phyloP scores from a whole-genome alignment of 192 early-diverging fungal species.

The Pilaira anomala region DNA sequence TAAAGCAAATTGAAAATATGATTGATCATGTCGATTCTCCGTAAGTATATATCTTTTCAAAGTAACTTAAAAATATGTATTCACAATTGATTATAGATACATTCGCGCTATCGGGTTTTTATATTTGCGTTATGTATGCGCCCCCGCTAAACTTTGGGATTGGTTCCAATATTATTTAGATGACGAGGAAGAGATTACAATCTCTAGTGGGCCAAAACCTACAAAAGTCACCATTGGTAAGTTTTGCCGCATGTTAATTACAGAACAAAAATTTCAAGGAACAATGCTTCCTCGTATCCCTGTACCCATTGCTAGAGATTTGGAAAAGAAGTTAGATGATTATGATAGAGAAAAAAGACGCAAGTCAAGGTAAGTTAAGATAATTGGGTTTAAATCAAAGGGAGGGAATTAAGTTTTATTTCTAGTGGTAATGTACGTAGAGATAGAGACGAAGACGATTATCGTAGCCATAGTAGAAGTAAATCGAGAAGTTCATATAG shows the following conservation, averaged over 20 bases:
- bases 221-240: constrained; percentile 66
- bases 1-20: constrained; percentile 74
- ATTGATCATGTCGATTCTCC: constrained; percentile 75
- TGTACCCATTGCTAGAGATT: constrained; percentile 71
- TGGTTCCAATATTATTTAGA: constrained; percentile 78
- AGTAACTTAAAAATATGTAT: not conserved
- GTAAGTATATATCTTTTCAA: too few species aligned
- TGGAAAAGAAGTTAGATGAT: constrained; percentile 62
- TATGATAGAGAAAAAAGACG: constrained; percentile 33
- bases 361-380: constrained; percentile 6
- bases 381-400: too few species aligned
- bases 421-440: not conserved
- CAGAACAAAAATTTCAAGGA: constrained; percentile 73
- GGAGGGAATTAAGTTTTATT: too few species aligned
- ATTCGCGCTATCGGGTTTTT: constrained; percentile 77
- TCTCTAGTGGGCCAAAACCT: constrained; percentile 57
- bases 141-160: constrained; percentile 71
- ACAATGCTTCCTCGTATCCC: constrained; percentile 84
- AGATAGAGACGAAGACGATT: not conserved
- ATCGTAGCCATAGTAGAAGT: not conserved
- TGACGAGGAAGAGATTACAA: constrained; percentile 70
- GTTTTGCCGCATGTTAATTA: constrained; percentile 61
- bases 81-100: constrained; percentile 42
- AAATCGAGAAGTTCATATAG: not conserved
- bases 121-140: constrained; percentile 80